Conservation (phyloP, 225 moss, liverwort and hornwort genomes). For the Ulota crispa region DNA sequence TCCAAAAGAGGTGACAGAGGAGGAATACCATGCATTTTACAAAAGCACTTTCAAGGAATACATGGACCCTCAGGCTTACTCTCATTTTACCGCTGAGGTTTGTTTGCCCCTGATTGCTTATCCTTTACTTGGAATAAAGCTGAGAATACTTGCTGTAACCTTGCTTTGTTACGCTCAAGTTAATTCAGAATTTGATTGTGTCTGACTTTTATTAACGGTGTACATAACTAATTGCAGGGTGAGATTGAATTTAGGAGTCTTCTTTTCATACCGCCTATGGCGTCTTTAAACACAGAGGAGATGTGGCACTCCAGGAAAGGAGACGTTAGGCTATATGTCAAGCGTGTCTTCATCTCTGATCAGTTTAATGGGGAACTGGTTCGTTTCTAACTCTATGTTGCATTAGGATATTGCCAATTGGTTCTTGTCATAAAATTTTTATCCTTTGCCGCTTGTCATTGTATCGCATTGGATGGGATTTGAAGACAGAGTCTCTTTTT, state of each 20-base stretch:
- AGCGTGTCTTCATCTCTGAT: conserved; percentile 68
- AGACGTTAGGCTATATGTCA: conserved; percentile 59
- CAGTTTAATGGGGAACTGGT: conserved; percentile 65
- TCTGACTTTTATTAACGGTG: conserved; percentile 1
- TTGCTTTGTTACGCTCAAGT: background rate
- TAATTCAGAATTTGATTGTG: conserved; percentile 3
- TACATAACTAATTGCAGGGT: conserved; percentile 42
- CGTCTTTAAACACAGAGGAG: conserved; percentile 44
- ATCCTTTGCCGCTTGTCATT: conserved; percentile 5
- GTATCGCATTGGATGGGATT: conserved; percentile 7
- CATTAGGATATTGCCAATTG: background rate
- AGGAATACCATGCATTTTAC: conserved; percentile 84
- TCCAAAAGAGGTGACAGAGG: conserved; percentile 75
- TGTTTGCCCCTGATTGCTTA: conserved; percentile 3
- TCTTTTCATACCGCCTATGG: conserved; percentile 56
- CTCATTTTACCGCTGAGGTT: conserved; percentile 92
- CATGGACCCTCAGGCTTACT: conserved; percentile 87
- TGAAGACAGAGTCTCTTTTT: background rate
- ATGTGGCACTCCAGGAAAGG: conserved; percentile 53
- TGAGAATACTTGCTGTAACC: background rate
- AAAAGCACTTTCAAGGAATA: conserved; percentile 92
- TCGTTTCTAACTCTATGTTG: conserved; percentile 21
- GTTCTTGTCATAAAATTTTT: background rate
- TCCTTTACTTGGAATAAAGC: background rate
- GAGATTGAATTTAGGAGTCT: conserved; percentile 64